A percentile compares a stretch with the other conserved stretches of the same genome.
Evolutionary conservation across 2,329 filamentous ascomycete genomes (phyloP).

Genomic region (Orbilia oligospora): DNA sequence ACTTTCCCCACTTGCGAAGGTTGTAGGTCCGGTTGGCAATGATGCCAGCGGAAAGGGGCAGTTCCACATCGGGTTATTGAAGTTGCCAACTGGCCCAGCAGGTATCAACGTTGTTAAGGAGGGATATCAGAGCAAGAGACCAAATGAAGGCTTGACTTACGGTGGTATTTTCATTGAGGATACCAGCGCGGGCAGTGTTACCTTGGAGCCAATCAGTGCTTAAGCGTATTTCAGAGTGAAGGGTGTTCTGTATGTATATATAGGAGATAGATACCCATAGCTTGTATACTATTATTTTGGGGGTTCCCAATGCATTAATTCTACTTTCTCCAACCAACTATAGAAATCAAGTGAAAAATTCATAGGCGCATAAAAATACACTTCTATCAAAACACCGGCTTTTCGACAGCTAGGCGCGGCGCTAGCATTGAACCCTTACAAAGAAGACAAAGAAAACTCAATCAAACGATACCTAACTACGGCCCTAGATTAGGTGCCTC

Average conservation of each 20-base stretch:
- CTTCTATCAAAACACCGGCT: constrained; percentile 17
- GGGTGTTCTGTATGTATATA: constrained; percentile 11
- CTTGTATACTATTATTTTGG: constrained; percentile 22
- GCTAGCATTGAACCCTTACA: constrained; percentile 27
- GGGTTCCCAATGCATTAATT: constrained; percentile 10
- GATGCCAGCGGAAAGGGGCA: constrained; percentile 74
- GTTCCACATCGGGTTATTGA: constrained; percentile 75
- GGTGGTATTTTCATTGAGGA: constrained; percentile 73
- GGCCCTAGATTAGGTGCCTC: constrained; percentile 42
- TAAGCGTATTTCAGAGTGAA: constrained; percentile 65
- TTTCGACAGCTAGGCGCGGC: constrained; percentile 27
- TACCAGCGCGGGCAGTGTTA: constrained; percentile 41
- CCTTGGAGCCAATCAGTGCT: constrained; percentile 63
- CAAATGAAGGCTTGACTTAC: constrained; percentile 72
- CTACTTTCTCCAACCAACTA: constrained; percentile 14
- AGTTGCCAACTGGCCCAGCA: constrained; percentile 72
- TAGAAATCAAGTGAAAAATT: constrained; percentile 1
- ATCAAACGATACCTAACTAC: constrained; percentile 32
- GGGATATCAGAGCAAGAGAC: constrained; percentile 70
- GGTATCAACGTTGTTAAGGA: constrained; percentile 70
- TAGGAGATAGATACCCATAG: constrained; percentile 14
- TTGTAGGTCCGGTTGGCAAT: constrained; percentile 70
- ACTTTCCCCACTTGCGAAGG: constrained; percentile 68
- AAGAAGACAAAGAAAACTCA: constrained; percentile 13
- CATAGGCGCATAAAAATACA: constrained; percentile 47